Conservation (phyloP, 2,329 filamentous ascomycete species). For the Paecilomyces niveus region DNA sequence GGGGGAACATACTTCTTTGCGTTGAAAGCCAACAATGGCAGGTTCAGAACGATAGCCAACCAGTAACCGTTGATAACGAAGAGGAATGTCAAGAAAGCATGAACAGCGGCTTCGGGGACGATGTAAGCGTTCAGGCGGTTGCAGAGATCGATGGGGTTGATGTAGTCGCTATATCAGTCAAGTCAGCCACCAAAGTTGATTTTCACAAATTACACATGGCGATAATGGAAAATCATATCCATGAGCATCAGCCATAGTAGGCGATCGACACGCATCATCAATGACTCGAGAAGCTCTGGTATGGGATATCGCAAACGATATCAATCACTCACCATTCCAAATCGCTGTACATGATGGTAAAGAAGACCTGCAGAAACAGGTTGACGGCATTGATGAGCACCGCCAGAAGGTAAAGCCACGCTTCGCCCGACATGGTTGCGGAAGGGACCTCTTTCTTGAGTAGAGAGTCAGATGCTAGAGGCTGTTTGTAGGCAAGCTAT, state of each 20-base stretch:
- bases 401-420: conserved; percentile 95
- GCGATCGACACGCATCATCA: background rate
- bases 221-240: background rate
- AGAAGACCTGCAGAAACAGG: conserved; percentile 98
- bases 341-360: conserved; percentile 99
- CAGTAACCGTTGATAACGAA: conserved; percentile 99
- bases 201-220: background rate
- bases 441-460: conserved; percentile 1
- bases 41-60: conserved; percentile 83
- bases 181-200: conserved; percentile 21
- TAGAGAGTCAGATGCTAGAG: background rate
- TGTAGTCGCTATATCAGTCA: conserved; percentile 70
- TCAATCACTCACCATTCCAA: conserved; percentile 78
- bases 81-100: conserved; percentile 88
- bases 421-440: conserved; percentile 83
- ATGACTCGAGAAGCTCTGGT: background rate
- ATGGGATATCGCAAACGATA: background rate
- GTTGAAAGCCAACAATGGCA: conserved; percentile 89
- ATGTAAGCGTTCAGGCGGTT: conserved; percentile 99
- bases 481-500: background rate
- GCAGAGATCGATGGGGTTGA: conserved; percentile 99
- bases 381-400: conserved; percentile 99
- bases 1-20: conserved; percentile 77
- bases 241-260: background rate
- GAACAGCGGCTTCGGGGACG: conserved; percentile 94